Base-by-base conservation (phyloP, 2,329 filamentous ascomycete species). In the Colletotrichum nymphaeae region DNA sequence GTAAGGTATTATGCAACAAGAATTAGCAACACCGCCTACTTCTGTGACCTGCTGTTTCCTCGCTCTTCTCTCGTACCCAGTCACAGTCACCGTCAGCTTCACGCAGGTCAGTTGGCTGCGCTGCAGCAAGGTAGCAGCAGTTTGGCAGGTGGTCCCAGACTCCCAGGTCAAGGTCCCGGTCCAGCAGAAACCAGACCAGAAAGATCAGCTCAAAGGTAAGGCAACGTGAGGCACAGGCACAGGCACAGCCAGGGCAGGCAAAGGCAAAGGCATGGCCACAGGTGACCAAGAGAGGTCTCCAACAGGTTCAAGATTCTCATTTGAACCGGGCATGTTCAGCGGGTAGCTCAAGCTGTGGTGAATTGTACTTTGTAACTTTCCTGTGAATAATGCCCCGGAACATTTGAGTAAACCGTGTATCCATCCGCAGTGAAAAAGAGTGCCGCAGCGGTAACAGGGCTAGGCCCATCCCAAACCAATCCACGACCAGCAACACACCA, bases 1-100 rank as follows among this genome's bases (percentile, higher is more conserved):
- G 26, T 26, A 26, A 26, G 26, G 65, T 59, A 72, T 72, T 72
- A 72, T 72, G 69, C 69, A 72, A 72, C 58, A 56, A 28, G 59
- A 69, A 64, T 46, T 64, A 53, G 52, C 67, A 73, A 70, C 70
- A 65, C 67, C 22, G 67, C 70, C 70, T 65, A 22, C 70, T 9
- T 58, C 32, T 32, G 32, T 3, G 30, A 42, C 35, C 35, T 42
- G 5, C 16, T 46, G 16, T 46, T 46, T n/a, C 42, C 42, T 46
- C 42, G 19, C 42, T n/a, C 19, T 46, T n/a, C 42, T 46, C 19
- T 46, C 42, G 19, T n/a, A 46, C 42, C 19, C 37, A 19, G 37
- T 46, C 35, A 37, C 32, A 9, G 9, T 32, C 30, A 32, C 30
- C 30, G 30, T 32, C 32, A 32, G 9, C 42, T 7, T 46, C 42